Conservation (phyloP, 2,329 filamentous ascomycete species). For the Trichophyton mentagrophytes region DNA sequence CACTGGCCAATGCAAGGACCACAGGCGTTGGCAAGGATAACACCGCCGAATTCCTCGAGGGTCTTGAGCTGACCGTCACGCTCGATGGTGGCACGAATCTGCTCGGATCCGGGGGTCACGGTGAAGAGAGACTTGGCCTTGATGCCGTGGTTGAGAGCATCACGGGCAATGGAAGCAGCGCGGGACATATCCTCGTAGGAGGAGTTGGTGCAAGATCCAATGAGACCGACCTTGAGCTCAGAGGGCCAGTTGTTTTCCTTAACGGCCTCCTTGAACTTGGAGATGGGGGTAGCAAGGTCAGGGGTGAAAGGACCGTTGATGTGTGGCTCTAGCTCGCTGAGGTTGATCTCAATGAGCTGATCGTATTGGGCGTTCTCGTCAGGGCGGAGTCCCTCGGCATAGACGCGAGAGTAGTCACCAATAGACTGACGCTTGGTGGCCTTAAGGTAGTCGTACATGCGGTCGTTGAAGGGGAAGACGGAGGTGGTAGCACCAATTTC, state of each 20-base stretch:
- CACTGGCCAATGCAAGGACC: constrained; percentile 90
- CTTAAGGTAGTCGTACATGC: constrained; percentile 89
- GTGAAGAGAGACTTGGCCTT: constrained; percentile 91
- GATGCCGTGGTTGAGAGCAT: constrained; percentile 81
- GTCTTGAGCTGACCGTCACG: constrained; percentile 86
- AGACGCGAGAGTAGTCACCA: constrained; percentile 74
- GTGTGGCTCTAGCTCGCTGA: constrained; percentile 87
- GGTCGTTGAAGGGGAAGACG: constrained; percentile 93
- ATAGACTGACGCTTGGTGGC: constrained; percentile 86
- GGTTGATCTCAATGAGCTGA: constrained; percentile 89
- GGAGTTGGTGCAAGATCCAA: constrained; percentile 96
- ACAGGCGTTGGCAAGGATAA: constrained; percentile 91
- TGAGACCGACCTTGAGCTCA: constrained; percentile 90
- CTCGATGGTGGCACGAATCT: constrained; percentile 85
- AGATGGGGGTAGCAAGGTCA: constrained; percentile 93
- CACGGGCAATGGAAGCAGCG: constrained; percentile 77
- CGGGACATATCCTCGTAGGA: constrained; percentile 86
- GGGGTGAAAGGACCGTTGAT: constrained; percentile 99
- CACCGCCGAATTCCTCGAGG: constrained; percentile 89
- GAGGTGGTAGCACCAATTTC: constrained; percentile 68
- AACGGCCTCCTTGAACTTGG: constrained; percentile 89
- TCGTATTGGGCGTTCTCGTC: constrained; percentile 93
- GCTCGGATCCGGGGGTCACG: constrained; percentile 91
- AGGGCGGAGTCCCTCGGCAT: constrained; percentile 72
- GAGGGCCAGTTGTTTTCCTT: constrained; percentile 93